These are phyloP conservation scores for Leccinum fibrillosum DNA, from an alignment of 768 basidiomycete genomes.

Conservation along the genomic window DNA sequence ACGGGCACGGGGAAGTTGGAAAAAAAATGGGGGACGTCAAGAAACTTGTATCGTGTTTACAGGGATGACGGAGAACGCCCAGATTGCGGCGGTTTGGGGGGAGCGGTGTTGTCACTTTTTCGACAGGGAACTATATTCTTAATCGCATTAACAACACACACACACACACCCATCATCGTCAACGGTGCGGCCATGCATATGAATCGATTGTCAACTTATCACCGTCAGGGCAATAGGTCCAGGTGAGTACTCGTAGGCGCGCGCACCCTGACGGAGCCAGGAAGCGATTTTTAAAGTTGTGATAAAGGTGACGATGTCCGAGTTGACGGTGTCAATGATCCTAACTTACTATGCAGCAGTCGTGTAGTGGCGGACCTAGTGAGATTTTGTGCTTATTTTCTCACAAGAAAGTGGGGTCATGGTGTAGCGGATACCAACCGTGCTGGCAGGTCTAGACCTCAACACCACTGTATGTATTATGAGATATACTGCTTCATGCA, in stretches of 20 bases:
- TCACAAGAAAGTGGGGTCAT: no score
- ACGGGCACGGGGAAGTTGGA: neutral
- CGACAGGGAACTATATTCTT: neutral
- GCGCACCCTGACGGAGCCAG: neutral
- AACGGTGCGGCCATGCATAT: neutral
- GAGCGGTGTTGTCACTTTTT: neutral
- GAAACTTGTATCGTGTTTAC: neutral
- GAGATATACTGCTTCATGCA: neutral
- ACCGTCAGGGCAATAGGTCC: neutral
- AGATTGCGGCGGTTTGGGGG: neutral
- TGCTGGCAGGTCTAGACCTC: neutral
- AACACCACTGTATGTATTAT: neutral
- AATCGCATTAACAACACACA: neutral
- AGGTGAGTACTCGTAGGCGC: neutral
- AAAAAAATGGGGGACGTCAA: neutral
- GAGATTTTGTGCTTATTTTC: no score
- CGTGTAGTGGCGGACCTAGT: neutral
- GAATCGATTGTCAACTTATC: neutral
- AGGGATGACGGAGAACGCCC: neutral
- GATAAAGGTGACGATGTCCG: neutral
- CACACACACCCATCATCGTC: neutral
- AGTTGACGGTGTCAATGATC: neutral
- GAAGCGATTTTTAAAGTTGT: neutral
- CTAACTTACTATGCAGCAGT: neutral
- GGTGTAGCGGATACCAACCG: no score